A percentile compares a stretch with the other conserved stretches of the same genome.
These are phyloP conservation scores for Micromonas commoda DNA, from an alignment of 139 green algal species.

Conservation along the genomic window DNA sequence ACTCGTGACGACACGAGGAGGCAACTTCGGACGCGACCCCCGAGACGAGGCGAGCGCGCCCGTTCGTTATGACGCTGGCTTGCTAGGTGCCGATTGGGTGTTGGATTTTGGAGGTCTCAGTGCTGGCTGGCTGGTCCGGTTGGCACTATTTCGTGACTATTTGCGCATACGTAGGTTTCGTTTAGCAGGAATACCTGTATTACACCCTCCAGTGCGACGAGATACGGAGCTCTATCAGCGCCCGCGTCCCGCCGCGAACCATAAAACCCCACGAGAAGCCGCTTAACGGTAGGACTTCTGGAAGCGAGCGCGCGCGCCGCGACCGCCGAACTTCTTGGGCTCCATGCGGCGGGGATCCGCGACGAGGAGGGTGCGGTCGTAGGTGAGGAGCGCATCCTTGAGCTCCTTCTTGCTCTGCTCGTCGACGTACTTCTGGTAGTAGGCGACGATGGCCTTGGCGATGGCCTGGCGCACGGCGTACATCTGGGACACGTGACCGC, in stretches of 20 bases:
- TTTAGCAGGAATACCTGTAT: no score
- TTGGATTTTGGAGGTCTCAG: no score
- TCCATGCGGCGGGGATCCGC: constrained; percentile 94
- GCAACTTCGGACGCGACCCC: no score
- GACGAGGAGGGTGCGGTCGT: constrained; percentile 96
- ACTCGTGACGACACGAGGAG: no score
- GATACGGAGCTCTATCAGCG: not conserved
- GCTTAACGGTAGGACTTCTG: constrained; percentile 98
- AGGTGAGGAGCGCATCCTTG: constrained; percentile 91
- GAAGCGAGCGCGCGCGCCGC: constrained; percentile 87
- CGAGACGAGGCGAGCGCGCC: no score
- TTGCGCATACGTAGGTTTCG: no score
- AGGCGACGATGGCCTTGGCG: constrained; percentile 94
- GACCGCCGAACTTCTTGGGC: constrained; percentile 99
- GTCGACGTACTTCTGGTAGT: constrained; percentile 99
- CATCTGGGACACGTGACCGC: constrained; percentile 82
- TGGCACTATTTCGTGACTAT: no score
- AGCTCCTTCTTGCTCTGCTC: constrained; percentile 96
- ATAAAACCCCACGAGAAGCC: not conserved
- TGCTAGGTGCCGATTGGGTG: no score
- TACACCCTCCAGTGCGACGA: not conserved
- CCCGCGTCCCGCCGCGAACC: not conserved
- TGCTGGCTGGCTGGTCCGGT: no score
- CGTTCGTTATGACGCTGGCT: no score
- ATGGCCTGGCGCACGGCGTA: constrained; percentile 92